Evolutionary conservation across 2,329 filamentous ascomycete species (phyloP), one percentile per base, ranked within the genome.

Genomic region (Emydomyces testavorans): DNA sequence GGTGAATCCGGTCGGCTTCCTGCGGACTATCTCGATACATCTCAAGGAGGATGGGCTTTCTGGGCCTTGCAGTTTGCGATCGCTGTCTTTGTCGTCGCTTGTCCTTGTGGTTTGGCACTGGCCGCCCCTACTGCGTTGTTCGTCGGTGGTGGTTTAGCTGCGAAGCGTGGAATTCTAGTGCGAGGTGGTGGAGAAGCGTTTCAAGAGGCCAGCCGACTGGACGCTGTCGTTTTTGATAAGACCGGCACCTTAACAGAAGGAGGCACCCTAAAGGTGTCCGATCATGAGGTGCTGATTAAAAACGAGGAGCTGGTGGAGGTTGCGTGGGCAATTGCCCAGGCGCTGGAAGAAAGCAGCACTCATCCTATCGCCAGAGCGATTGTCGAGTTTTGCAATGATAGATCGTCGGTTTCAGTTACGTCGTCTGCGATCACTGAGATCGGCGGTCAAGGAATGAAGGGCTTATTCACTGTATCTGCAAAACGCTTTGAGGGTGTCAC

Each of bases 91-190:
- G 85, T 93, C 28, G 82, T 93, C 23, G 85, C 86, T 2, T 93
- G 86, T 59, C 86, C 86, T 1, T 93, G 86, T 58, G 86, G 86
- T 1, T 74, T 93, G 11, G 86, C 82, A 1, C 77, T 93, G 6
- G 86, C 86, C n/a, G 85, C 85, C 0, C 86, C 86, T 1, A 93
- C 86, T 0, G 86, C 86, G n/a, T 65, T 93, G 28, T 90, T 90
- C 54, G 85, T 92, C 7, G 86, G 85, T 2, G 81, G 83, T 29
- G 85, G 85, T 1, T 69, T 92, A 15, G 86, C 86, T 2, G 86
- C 86, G 5, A 81, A 83, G 60, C 69, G 85, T 57, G 86, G 86
- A 1, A 87, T 93, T 47, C 71, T 93, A 1, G 85, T 84, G 56
- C 87, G 88, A 64, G 85, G 86, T 18, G 86, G 86, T 18, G 86